phyloP scores from a whole-genome alignment of 176 grass and related monocot genomes.

The Triticum urartu region DNA sequence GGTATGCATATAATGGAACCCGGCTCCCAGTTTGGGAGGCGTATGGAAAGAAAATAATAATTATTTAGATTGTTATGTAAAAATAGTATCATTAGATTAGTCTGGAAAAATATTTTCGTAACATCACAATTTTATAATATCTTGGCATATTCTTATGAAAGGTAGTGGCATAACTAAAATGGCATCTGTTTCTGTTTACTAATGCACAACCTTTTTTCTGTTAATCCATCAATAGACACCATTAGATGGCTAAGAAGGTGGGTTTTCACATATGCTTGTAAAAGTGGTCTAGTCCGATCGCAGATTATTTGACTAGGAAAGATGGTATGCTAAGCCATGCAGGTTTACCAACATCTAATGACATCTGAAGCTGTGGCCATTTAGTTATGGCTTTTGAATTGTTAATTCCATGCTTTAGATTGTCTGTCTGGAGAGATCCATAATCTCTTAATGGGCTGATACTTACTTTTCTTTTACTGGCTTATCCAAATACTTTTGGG shows the following conservation, averaged over 20 bases:
- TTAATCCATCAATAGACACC: neutral
- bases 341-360: neutral
- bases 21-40: too few relatives aligned
- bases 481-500: neutral
- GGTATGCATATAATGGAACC: too few relatives aligned
- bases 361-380: neutral
- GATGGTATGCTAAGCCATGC: neutral
- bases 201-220: neutral
- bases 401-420: neutral
- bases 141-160: neutral
- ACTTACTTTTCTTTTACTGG: neutral
- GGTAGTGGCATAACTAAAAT: neutral
- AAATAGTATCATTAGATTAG: neutral
- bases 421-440: neutral
- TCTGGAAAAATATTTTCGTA: neutral
- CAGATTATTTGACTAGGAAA: slow-evolving; percentile 1
- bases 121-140: neutral
- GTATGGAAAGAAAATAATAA: neutral
- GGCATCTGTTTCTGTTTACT: neutral
- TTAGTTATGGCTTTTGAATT: neutral
- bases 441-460: neutral
- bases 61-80: neutral
- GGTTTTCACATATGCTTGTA: neutral
- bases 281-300: neutral
- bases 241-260: neutral